Evolutionary conservation across 2,329 filamentous ascomycete genomes (phyloP).

Genomic region (Teratosphaeria zuluensis): DNA sequence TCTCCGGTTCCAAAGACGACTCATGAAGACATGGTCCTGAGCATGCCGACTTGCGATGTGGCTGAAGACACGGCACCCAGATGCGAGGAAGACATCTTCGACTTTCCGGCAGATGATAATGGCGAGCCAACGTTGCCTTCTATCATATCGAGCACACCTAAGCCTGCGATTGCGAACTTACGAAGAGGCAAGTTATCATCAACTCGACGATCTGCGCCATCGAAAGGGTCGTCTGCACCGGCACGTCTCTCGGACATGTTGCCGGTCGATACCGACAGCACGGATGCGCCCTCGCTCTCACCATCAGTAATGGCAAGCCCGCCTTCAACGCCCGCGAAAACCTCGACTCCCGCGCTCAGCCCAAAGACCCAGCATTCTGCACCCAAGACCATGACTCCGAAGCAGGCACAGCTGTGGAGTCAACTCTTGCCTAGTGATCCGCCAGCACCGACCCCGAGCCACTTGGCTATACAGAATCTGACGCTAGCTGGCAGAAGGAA

Average conservation of each 20-base stretch:
- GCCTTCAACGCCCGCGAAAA: conserved; percentile 13
- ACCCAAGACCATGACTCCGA: conserved; percentile 17
- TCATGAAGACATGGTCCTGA: neutral
- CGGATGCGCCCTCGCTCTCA: conserved; percentile 9
- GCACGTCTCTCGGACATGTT: conserved; percentile 23
- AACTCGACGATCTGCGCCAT: conserved; percentile 7
- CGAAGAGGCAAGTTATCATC: conserved; percentile 10
- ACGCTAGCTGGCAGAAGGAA: conserved; percentile 10
- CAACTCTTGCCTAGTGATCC: conserved; percentile 16
- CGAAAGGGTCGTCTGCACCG: conserved; percentile 21
- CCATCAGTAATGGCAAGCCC: conserved; percentile 9
- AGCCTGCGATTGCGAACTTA: neutral
- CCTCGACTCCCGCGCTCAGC: neutral
- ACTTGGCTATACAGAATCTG: conserved; percentile 15
- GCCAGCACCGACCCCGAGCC: conserved; percentile 13
- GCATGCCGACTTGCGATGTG: neutral
- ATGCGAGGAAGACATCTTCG: conserved; percentile 11
- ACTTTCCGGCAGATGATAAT: conserved; percentile 11
- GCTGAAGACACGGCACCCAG: neutral
- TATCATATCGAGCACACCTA: neutral
- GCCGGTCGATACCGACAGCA: conserved; percentile 12
- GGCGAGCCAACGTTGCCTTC: conserved; percentile 4
- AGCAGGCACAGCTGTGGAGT: conserved; percentile 23
- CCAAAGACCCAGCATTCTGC: conserved; percentile 6
- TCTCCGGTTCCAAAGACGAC: neutral